A percentile compares a stretch with the other conserved stretches of the same genome.
phyloP scores from a whole-genome alignment of 73 alveolate genomes.

The Paraurostyla sp. region DNA sequence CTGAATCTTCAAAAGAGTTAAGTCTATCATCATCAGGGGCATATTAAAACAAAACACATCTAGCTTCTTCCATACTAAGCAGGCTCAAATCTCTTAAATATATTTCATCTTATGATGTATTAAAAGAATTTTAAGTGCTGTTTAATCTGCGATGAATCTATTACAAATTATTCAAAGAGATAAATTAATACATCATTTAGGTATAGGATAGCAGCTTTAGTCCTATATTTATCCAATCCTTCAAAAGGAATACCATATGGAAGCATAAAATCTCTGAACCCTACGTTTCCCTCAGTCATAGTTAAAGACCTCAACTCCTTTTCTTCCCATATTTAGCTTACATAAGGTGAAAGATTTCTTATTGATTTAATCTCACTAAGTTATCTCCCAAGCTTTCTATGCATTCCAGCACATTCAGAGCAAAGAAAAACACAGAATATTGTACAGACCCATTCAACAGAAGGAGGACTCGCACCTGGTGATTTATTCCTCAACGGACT shows the following conservation, averaged over 20 bases:
- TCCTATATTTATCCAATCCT: neutral
- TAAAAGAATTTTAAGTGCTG: neutral
- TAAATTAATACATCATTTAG: conserved; percentile 11
- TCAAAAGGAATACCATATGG: neutral
- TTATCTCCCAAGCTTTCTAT: conserved; percentile 23
- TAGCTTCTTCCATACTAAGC: conserved; percentile 29
- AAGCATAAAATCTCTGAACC: conserved; percentile 22
- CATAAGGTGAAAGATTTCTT: conserved; percentile 4
- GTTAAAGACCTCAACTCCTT: neutral
- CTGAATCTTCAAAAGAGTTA: conserved; percentile 23
- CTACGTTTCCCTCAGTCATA: conserved; percentile 1
- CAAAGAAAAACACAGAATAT: conserved; percentile 33
- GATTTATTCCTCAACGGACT: neutral
- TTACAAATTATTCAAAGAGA: neutral
- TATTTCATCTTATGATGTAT: neutral
- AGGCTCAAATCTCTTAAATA: neutral
- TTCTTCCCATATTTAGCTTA: conserved; percentile 19
- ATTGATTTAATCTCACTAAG: conserved; percentile 21
- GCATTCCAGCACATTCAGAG: conserved; percentile 42
- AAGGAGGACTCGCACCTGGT: neutral
- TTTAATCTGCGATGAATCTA: conserved; percentile 4
- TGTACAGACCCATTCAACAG: conserved; percentile 37
- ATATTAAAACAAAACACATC: neutral
- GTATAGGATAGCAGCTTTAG: conserved; percentile 29
- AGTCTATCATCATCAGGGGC: conserved; percentile 42